Base-by-base conservation (phyloP, 148 eudicot genomes). In the Tetragonia tetragonoides region DNA sequence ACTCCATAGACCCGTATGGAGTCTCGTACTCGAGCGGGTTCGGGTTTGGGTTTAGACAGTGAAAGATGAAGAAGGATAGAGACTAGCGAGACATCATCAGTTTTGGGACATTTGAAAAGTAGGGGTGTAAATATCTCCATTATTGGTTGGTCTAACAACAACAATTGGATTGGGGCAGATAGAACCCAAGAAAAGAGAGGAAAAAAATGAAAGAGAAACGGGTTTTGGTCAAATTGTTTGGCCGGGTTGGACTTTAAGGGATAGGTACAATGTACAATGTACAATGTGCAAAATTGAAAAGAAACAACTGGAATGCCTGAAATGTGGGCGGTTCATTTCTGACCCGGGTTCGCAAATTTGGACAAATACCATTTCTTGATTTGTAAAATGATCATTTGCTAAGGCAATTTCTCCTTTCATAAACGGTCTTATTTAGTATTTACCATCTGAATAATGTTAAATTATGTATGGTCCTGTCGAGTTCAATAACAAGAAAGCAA, bases 1-100 rank as follows among this genome's bases (percentile, higher is more conserved):
- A 75, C 76, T 8, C 78, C n/a, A 15, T 72, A 0, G 86, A 89
- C 78, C 80, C 86, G 47, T 85, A 83, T 47, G 88, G 83, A 0
- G 70, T 85, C 6, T 74, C 85, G 61, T 83, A 83, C 74, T 62
- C 89, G 64, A 73, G 42, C 61, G 72, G 88, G 39, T 82, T 59
- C 64, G 72, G 88, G 38, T 82, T 56, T 3, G 84, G 84, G 3
- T 77, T 42, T 38, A 66, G 64, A 18, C 81, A 77, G 20, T 82
- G 71, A 74, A 28, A 39, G 10, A 34, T 16, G 37, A 12, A 17
- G 34, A 7, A 20, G 67, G 51, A 20, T 73, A 40, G 57, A 65
- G 34, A 28, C 34, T 28, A 28, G 34, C 34, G 34, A 28, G 34
- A 28, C 34, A 28, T 28, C 44, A 41, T 57, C 17, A 37, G 16